Evolutionary conservation across 2,329 filamentous ascomycete genomes (phyloP), one percentile per base, ranked within the genome.

Genomic region (Rasamsonia emersonii): DNA sequence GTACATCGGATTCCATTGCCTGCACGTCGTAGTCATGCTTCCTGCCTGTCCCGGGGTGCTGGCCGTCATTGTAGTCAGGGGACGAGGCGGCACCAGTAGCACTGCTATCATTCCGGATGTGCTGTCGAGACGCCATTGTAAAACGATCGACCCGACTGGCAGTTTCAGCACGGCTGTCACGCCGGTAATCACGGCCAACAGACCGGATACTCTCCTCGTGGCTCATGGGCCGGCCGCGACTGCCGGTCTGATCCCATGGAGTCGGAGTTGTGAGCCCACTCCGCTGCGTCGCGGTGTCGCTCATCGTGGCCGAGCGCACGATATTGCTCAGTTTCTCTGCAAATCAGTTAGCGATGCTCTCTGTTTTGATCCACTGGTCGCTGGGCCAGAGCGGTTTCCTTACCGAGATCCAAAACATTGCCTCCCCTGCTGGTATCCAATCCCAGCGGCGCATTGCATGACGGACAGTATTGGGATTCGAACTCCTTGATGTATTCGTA

Each of bases 401-500:
- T 65, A 94, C 88, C 86, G 48, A 94, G 81, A 62, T 94, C 85
- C 45, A 94, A 68, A 33, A 95, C 81, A 66, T 94, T 95, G 43
- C 88, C 88, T 38, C 86, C 86, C 42, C 91, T 76, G 56, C 85
- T 94, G 5, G 86, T 91, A 61, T 98, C 91, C 25, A 98, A 68
- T 40, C 88, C 86, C 32, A 98, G 65, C 13, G 91, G 86, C 42
- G 88, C 83, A 66, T 94, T 82, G 61, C 91, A 98, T 43, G 84
- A 82, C 17, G 91, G 91, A 61, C 91, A 98, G 51, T 86, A 88
- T 51, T 96, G 86, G 32, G 84, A 84, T 46, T 96, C 88, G 37
- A 89, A 83, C 53, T 95, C 89, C 51, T 85, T 83, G 49, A 98
- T 93, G 55, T 93, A 95, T 61, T 98, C 91, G 64, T 96, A 96